Evolutionary conservation across 2,329 filamentous ascomycete species (phyloP), one percentile per base, ranked within the genome.

Genomic region (Ilyonectria robusta): DNA sequence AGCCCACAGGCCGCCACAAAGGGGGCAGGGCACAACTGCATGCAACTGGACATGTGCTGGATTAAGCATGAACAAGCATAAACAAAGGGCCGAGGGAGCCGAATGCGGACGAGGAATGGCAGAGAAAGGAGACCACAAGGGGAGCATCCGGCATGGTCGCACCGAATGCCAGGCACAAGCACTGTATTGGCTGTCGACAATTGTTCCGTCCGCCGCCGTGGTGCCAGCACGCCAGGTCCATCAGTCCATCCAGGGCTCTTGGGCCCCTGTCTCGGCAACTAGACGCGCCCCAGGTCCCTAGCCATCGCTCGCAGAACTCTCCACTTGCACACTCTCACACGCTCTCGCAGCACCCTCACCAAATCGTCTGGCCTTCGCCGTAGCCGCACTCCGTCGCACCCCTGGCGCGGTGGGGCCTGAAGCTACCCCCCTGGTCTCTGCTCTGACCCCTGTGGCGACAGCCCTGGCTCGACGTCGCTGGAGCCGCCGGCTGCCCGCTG

Each of bases 231-330:
- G 59, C 33, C 44, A 67, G 54, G 57, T 62, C 66, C 59, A 73
- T 76, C 73, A 75, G 72, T 72, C 71, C 67, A 76, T 75, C 23
- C 54, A 69, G 53, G 17, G 51, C 63, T 35, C 29, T 29, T 33
- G 29, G 19, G 59, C 63, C 64, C 69, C 65, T 53, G 62, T 55
- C 64, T 65, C 68, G 59, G 62, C 61, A 75, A 58, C 72, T 67
- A 70, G 62, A 70, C 54, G 59, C 59, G 64, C 66, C 65, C 72
- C 65, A 65, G 65, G 29, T 21, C 21, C 40, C 40, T 42, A n/a
- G 40, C 17, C 40, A n/a, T 42, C 40, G 19, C n/a, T 17, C 15
- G 15, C 40, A 42, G 15, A 17, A 8, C 26, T 26, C 26, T 26
- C 26, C 26, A 26, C 26, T 26, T 26, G 26, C 26, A 26, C 26